Base-by-base conservation (phyloP, 1,284 basidiomycete species). In the Tylopilus sp. region DNA sequence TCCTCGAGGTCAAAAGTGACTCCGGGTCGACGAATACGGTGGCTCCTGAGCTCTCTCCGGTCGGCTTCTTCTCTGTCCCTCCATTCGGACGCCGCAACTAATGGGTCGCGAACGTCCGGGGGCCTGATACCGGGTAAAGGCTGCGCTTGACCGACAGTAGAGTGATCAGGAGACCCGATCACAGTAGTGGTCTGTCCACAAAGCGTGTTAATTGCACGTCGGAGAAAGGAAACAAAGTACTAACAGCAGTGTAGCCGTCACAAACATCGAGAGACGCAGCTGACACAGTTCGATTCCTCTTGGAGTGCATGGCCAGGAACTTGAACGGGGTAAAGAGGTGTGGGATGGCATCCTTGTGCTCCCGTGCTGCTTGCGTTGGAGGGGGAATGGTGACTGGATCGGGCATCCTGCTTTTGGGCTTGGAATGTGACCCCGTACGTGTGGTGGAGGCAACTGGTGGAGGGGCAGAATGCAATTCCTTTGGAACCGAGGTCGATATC, bases 121-220 rank as follows among this genome's bases (percentile, higher is more conserved):
- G 77, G 75, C 30, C 75, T 71, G 37, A 83, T 69, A 0, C 77
- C 77, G 34, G 77, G 77, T 11, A 77, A 68, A 14, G 71, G 72
- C 17, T 57, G 65, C 12, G 49, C 65, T 54, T 78, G 75, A 56
- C 82, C 81, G 55, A 80, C 69, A 56, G 79, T 74, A 4, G 86
- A 89, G 24, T 80, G 77, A n/a, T 82, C 84, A 6, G 83, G 83
- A 4, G 86, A 87, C 17, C 83, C 85, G 28, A 88, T 64, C 34
- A 85, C 77, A 14, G 87, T 87, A 58, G 82, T 88, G 21, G 80
- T 67, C 83, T 84, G 52, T 29, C 47, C 48, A 48, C 30, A 12
- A n/a, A 9, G 17, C 5, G 30, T 36, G 21, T 63, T 17, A 67
- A 47, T 55, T 45, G 42, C 18, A 48, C 39, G 7, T 42, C 8